Base-by-base conservation (phyloP, 2,329 filamentous ascomycete genomes). In the Aspergillus sp. region DNA sequence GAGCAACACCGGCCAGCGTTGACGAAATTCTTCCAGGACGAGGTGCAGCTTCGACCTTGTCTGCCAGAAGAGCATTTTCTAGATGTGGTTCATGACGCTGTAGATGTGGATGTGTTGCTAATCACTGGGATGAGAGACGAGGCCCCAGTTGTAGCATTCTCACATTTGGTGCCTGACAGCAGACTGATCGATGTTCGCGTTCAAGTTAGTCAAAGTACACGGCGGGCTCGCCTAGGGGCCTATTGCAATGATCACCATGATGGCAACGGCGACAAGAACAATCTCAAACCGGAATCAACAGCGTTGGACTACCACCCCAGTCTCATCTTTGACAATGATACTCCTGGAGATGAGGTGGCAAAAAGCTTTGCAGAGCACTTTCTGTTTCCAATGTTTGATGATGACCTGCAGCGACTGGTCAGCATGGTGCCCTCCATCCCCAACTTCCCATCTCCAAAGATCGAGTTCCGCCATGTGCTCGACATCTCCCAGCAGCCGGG, bases 111-210 rank as follows among this genome's bases (percentile, higher is more conserved):
- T 44, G 77, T 83, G 38, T 61, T 85, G 35, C 45, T 85, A 0
- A 76, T 86, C 50, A 84, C 80, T 0, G 81, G 80, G 0, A 77
- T 83, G 75, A 75, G 79, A 67, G 81, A 85, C 39, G 64, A 77
- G 38, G 74, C 78, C 5, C 81, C 81, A 0, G 69, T 83, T 8
- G 65, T 76, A 47, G 34, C 49, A 9, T 73, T 81, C 0, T 76
- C 75, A n/a, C 73, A 77, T 64, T 54, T 82, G 26, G 74, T 81
- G 8, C 71, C 78, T 39, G 58, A 69, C 2, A 74, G 65, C 46
- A 76, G 66, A 48, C 45, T 85, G 12, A 30, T 84, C 37, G 81
- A 84, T 30, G 62, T 84, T 47, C 66, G 58, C 12, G 63, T 85
- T 42, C 27, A 67, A 48, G 69, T 71, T 26, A 68, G 57, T 44